Evolutionary conservation across 768 basidiomycete species (phyloP), one percentile per base, ranked within the genome.

Genomic region (Chlorophyllum brunneum): DNA sequence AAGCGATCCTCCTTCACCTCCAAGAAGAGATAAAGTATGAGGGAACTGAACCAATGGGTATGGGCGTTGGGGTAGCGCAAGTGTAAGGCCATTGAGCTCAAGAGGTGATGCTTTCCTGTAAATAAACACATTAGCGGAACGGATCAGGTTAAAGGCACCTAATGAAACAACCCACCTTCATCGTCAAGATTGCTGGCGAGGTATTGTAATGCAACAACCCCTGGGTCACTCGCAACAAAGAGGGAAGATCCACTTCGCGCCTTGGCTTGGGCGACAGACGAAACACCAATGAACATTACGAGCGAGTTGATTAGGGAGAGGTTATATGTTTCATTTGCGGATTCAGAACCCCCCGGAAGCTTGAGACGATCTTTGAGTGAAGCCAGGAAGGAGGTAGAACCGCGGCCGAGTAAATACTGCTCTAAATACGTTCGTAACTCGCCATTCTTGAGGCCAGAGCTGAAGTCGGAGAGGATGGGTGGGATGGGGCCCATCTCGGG

Each of bases 51-150:
- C 93, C 95, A 99, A 68, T 92, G 88, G 44, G 95, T 99, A 76
- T 99, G 97, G 8, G 95, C 91, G 63, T 95, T 97, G 27, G 97
- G 95, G 77, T 95, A 98, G 62, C 97, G 91, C 57, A 99, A 75
- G 66, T 98, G 95, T 60, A 94, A 81, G 38, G 92, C 88, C 67
- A 95, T 86, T n/a, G 95, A 85, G 60, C 85, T 92, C 59, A 98
- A 72, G 58, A 98, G 77, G 68, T 93, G 88, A 71, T 98, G 92
- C 83, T 97, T 94, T 58, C 94, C 95, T 98, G 59, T 1, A 31
- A 45, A 40, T 34, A 39, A 39, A 29, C n/a, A 15, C 23, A 40
- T 36, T 5, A 36, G 34, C 4, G 36, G 30, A 37, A 51, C 23
- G 22, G n/a, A n/a, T n/a, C n/a, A n/a, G n/a, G 51, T 60, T 18